Conservation (phyloP, 176 grass and related monocot genomes). For the Oryza officinalis region DNA sequence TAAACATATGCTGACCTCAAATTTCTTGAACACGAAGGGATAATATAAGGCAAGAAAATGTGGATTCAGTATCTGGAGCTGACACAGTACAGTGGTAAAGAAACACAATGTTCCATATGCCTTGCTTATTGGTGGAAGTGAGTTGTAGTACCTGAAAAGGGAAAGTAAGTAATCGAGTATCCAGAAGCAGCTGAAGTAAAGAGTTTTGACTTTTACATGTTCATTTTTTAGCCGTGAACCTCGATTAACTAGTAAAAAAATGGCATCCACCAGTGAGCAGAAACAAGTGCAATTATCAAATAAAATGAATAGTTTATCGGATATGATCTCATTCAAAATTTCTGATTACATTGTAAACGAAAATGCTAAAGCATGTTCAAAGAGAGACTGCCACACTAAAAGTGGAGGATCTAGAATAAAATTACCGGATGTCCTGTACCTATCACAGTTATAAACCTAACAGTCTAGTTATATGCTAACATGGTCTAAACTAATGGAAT, state of each 20-base stretch:
- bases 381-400: not conserved
- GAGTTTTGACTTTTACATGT: not conserved
- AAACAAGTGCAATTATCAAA: constrained; percentile 12
- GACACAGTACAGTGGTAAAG: constrained; percentile 48
- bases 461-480: not conserved
- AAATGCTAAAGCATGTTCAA: not conserved
- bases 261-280: not conserved
- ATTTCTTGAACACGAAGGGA: constrained; percentile 51
- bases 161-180: constrained; percentile 3
- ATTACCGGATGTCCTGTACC: not conserved
- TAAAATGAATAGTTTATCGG: not conserved
- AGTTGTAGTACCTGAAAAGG: constrained; percentile 84
- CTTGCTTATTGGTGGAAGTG: constrained; percentile 92
- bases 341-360: not conserved
- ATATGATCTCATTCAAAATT: not conserved
- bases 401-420: not conserved
- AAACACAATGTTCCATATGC: constrained; percentile 85
- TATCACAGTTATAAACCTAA: not conserved
- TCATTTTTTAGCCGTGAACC: not conserved
- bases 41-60: constrained; percentile 23
- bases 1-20: constrained; percentile 57
- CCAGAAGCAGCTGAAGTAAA: not conserved
- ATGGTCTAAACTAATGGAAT: not conserved
- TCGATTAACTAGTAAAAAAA: constrained; percentile 18
- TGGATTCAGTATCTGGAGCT: constrained; percentile 35